Conservation (phyloP, 805 yeast species). For the Starmerella bombi region DNA sequence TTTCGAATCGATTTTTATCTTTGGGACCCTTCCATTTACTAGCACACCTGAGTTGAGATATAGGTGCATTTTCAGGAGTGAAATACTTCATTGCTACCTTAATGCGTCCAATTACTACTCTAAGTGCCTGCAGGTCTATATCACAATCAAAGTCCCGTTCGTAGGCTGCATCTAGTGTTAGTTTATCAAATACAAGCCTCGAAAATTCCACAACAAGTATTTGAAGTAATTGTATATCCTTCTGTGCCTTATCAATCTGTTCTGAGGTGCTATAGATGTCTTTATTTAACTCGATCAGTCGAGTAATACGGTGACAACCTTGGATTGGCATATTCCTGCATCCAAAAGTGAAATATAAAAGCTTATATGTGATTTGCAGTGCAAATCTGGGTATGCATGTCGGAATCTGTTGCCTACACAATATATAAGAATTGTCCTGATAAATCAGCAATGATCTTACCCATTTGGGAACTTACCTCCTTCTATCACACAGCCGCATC, state of each 20-base stretch:
- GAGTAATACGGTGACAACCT: neutral
- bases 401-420: no score
- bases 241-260: neutral
- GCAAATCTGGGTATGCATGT: no score
- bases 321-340: no score
- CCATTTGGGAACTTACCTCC: no score
- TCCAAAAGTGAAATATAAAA: no score
- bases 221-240: neutral
- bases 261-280: slow-evolving; percentile 1
- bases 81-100: slow-evolving; percentile 6
- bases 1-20: neutral
- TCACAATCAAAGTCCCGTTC: neutral
- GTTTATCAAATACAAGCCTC: slow-evolving; percentile 8
- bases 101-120: slow-evolving; percentile 3
- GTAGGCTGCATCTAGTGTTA: slow-evolving; percentile 4
- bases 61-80: neutral
- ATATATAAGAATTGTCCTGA: no score
- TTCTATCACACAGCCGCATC: no score
- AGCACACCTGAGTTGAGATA: neutral
- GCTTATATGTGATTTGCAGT: no score
- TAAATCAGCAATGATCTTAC: no score
- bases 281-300: slow-evolving; percentile 1
- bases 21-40: no score
- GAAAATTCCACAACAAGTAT: slow-evolving; percentile 4
- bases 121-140: neutral